A percentile compares a stretch with the other conserved stretches of the same genome.
Conservation (phyloP, 495 filamentous ascomycete genomes). For the Hyaloscypha bicolor region DNA sequence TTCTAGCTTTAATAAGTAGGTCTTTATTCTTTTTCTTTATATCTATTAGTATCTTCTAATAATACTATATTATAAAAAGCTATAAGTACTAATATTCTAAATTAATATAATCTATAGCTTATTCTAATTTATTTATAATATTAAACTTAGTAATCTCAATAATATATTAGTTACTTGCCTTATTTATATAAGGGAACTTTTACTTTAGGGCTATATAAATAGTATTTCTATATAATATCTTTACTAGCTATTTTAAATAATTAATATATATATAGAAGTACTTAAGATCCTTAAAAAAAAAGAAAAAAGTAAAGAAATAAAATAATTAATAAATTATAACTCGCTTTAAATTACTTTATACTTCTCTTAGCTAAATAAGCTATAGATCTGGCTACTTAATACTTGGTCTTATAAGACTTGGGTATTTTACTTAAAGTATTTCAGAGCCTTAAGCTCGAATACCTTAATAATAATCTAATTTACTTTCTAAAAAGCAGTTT, state of each 20-base stretch:
- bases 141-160: no score
- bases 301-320: constrained; percentile 22
- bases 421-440: no score
- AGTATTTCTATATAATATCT: constrained; percentile 9
- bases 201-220: no score
- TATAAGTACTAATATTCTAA: constrained; percentile 36
- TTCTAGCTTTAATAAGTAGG: no score
- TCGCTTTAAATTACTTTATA: constrained; percentile 3
- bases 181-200: no score
- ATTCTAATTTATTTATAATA: constrained; percentile 9
- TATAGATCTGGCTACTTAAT: no score
- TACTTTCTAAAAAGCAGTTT: no score
- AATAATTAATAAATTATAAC: neutral
- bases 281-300: constrained; percentile 26
- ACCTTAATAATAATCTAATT: no score
- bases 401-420: no score
- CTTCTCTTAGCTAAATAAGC: constrained; percentile 22
- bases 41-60: neutral
- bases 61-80: constrained; percentile 29
- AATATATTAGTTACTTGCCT: no score
- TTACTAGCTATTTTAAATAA: constrained; percentile 19
- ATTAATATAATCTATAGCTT: constrained; percentile 3
- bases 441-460: no score
- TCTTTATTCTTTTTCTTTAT: constrained; percentile 14
- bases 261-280: no score